Conservation (phyloP, 2,329 filamentous ascomycete species). For the Phoma sp. region DNA sequence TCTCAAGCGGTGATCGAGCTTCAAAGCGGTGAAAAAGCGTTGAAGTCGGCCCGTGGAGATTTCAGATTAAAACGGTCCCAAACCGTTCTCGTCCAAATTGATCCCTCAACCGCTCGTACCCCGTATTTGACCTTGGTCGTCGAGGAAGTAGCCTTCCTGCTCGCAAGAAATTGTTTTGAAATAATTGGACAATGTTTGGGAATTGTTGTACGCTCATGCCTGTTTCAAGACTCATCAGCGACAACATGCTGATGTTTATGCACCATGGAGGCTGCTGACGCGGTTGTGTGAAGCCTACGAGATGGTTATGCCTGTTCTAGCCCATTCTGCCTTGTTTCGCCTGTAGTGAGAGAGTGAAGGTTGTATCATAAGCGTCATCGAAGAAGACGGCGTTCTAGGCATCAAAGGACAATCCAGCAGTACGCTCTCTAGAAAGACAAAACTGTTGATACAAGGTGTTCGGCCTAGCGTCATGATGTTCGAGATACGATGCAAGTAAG, state of each 20-base stretch:
- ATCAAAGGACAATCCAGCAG: too few relatives aligned
- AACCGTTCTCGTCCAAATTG: slow-evolving; percentile 1
- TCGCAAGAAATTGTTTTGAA: neutral
- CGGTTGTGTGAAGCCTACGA: neutral
- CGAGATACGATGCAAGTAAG: neutral
- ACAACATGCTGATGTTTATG: neutral
- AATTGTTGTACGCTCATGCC: neutral
- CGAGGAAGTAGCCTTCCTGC: neutral
- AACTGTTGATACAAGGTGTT: too few relatives aligned
- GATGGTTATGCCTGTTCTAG: neutral
- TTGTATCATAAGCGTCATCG: neutral
- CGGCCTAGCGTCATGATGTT: too few relatives aligned
- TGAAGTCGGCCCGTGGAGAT: slow-evolving; percentile 10
- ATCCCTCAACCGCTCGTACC: neutral
- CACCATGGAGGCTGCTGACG: neutral
- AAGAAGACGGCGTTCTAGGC: too few relatives aligned
- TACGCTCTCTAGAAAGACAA: too few relatives aligned
- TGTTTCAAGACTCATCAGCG: neutral
- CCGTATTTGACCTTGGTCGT: neutral
- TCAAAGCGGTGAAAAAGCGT: slow-evolving; percentile 3
- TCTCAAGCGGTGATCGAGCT: neutral
- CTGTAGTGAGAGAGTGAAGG: neutral
- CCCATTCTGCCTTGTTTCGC: too few relatives aligned
- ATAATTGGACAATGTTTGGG: neutral
- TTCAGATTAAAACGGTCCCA: neutral